phyloP scores from a whole-genome alignment of 805 yeast species.

The Kregervanrija fluxuum region DNA sequence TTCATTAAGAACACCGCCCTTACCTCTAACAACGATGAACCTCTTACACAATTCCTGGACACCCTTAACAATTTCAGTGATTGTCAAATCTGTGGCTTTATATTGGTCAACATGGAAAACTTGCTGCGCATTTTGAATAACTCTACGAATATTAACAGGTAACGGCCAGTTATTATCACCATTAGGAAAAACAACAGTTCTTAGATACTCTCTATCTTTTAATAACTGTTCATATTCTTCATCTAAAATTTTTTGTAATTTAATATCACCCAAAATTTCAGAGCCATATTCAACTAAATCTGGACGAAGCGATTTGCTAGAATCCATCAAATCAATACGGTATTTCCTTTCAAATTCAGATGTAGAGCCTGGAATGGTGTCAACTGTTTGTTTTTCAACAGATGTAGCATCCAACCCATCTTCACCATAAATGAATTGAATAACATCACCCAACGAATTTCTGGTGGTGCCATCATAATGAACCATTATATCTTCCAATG shows the following conservation, averaged over 20 bases:
- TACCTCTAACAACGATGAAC: conserved; percentile 77
- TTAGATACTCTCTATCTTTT: conserved; percentile 70
- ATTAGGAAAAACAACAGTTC: conserved; percentile 75
- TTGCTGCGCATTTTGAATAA: conserved; percentile 94
- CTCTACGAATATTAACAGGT: conserved; percentile 95
- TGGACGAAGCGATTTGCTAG: conserved; percentile 52
- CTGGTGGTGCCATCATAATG: conserved; percentile 96
- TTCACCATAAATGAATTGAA: conserved; percentile 96
- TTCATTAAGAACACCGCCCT: conserved; percentile 60
- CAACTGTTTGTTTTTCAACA: conserved; percentile 93
- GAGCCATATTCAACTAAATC: conserved; percentile 80
- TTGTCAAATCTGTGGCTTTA: conserved; percentile 82
- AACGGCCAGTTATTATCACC: conserved; percentile 98
- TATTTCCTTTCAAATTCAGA: conserved; percentile 75
- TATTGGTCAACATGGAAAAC: conserved; percentile 90
- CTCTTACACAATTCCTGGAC: conserved; percentile 64
- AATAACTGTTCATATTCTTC: conserved; percentile 74
- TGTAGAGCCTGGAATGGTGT: conserved; percentile 91
- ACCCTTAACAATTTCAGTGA: conserved; percentile 68
- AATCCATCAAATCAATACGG: conserved; percentile 78
- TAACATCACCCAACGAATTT: conserved; percentile 92
- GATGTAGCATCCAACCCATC: conserved; percentile 98
- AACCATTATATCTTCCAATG: conserved; percentile 59
- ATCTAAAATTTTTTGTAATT: conserved; percentile 73
- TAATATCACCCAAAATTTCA: conserved; percentile 84